A percentile compares a stretch with the other conserved stretches of the same genome.
Evolutionary conservation across 208 protist species (phyloP).

Genomic region (Wallacemonas collosoma): DNA sequence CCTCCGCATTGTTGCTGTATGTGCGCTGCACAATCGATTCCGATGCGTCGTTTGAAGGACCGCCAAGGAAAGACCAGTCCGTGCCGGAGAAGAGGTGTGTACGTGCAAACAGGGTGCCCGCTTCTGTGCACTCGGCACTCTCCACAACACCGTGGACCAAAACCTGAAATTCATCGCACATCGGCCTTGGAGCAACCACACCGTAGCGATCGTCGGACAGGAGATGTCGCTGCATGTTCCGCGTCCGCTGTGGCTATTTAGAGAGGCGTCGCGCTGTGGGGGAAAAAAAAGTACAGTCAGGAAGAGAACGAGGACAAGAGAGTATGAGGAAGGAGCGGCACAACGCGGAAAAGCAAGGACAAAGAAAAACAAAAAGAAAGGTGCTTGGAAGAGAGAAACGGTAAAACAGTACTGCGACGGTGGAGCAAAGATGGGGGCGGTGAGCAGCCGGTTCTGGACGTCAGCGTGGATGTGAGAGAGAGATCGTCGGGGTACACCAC

Average conservation of each 20-base stretch:
- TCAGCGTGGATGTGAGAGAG: too few relatives aligned
- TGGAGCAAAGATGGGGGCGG: too few relatives aligned
- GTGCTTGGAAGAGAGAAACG: constrained; percentile 20
- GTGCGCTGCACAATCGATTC: constrained; percentile 46
- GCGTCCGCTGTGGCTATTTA: too few relatives aligned
- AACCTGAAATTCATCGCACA: constrained; percentile 65
- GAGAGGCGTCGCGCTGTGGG: neutral
- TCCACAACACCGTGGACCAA: constrained; percentile 82
- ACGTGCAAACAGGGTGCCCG: constrained; percentile 64
- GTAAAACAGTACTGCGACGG: neutral
- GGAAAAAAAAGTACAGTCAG: neutral
- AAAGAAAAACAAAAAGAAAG: constrained; percentile 3
- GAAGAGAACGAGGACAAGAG: neutral
- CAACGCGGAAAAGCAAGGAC: neutral
- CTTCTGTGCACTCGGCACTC: constrained; percentile 73
- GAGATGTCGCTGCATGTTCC: constrained; percentile 14
- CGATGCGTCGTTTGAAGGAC: constrained; percentile 17
- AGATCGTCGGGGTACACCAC: too few relatives aligned
- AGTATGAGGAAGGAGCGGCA: neutral
- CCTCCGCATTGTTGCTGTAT: constrained; percentile 73
- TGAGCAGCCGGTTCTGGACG: too few relatives aligned
- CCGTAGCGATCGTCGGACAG: neutral
- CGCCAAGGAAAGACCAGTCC: constrained; percentile 70
- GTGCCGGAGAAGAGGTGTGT: constrained; percentile 83
- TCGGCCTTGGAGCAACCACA: constrained; percentile 7